These are phyloP conservation scores for Scutellaria baicalensis DNA, from an alignment of 257 asterid genomes.

Conservation along the genomic window DNA sequence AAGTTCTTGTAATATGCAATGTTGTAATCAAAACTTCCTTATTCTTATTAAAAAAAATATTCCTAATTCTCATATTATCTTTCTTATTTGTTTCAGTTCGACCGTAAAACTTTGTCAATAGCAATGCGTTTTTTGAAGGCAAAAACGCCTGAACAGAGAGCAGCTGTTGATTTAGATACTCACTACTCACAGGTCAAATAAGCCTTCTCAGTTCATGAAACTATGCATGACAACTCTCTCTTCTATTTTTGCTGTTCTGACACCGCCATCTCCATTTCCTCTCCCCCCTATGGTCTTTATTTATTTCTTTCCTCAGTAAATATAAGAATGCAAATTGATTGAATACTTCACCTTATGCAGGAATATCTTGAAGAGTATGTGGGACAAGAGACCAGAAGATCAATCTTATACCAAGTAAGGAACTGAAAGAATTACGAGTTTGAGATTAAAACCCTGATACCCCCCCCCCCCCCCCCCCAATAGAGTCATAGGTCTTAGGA, in stretches of 20 bases:
- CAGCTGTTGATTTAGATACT: slow-evolving; percentile 97
- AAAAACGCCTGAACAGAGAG: slow-evolving; percentile 95
- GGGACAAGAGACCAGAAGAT: slow-evolving; percentile 71
- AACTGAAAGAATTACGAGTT: slow-evolving; percentile 12
- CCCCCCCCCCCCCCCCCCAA: too few species aligned
- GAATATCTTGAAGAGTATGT: slow-evolving; percentile 91
- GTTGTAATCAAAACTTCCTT: background rate
- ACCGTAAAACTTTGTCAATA: slow-evolving; percentile 65
- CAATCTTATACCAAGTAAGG: slow-evolving; percentile 77
- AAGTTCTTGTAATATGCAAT: background rate
- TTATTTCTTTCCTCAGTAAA: background rate
- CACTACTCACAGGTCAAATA: slow-evolving; percentile 73
- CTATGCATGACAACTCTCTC: background rate
- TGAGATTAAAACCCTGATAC: background rate
- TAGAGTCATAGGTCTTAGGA: background rate
- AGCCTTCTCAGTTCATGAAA: background rate
- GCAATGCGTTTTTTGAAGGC: slow-evolving; percentile 89
- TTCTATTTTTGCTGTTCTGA: background rate
- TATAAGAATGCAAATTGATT: background rate
- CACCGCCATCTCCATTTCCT: background rate
- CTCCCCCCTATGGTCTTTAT: background rate
- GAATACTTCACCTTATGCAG: slow-evolving; percentile 24
- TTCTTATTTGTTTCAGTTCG: slow-evolving; percentile 43
- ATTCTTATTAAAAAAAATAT: too few species aligned
- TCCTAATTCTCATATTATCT: background rate